These are phyloP conservation scores for Whalleya microplaca DNA, from an alignment of 2,329 filamentous ascomycete species.

Conservation along the genomic window DNA sequence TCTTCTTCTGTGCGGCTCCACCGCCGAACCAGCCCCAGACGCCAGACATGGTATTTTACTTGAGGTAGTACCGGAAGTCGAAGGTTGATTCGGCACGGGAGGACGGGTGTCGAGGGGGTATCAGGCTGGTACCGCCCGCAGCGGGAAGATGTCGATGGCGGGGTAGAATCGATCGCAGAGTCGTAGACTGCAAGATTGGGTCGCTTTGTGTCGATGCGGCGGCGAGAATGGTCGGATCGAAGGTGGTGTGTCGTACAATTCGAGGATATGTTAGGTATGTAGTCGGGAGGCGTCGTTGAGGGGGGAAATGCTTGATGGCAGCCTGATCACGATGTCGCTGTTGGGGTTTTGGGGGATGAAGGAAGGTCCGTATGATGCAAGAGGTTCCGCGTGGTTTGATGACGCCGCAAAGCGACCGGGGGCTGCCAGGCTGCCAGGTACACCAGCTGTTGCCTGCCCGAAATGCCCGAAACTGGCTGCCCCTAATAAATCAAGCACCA, in stretches of 20 bases:
- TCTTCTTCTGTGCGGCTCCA: conserved; percentile 78
- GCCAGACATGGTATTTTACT: conserved; percentile 60
- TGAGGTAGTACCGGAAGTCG: conserved; percentile 8
- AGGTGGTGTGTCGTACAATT: neutral
- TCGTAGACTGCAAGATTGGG: conserved; percentile 16
- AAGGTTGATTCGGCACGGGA: conserved; percentile 5
- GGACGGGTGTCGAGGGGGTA: conserved; percentile 9
- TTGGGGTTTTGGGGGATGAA: neutral
- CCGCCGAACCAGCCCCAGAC: conserved; percentile 94
- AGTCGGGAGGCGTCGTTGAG: neutral
- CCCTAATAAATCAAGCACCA: conserved; percentile 2
- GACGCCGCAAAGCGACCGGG: conserved; percentile 19
- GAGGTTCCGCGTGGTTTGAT: conserved; percentile 12
- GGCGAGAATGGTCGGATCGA: neutral
- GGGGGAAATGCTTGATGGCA: neutral
- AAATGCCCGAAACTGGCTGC: too few relatives aligned
- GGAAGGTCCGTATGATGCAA: conserved; percentile 18
- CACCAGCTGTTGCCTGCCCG: conserved; percentile 12
- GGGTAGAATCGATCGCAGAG: conserved; percentile 25
- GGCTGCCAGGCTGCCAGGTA: too few relatives aligned
- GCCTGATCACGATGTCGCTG: neutral
- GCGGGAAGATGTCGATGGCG: conserved; percentile 20
- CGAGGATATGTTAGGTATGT: neutral
- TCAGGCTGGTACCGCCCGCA: neutral
- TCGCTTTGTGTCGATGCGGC: conserved; percentile 12